These are phyloP conservation scores for Letharia lupina DNA, from an alignment of 495 filamentous ascomycete genomes.

Conservation along the genomic window DNA sequence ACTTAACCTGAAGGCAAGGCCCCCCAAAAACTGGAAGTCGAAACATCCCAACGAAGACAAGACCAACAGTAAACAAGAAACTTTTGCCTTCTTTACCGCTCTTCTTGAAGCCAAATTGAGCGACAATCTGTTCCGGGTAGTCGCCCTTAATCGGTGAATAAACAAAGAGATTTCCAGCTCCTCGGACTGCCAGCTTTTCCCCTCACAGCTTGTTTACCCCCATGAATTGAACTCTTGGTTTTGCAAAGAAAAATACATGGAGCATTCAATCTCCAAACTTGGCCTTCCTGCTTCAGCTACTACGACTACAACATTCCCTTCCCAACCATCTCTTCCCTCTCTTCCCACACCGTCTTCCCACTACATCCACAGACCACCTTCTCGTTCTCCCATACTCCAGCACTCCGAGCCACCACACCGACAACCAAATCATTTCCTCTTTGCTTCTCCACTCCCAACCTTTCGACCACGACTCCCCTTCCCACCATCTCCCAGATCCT, in stretches of 20 bases:
- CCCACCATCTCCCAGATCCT: slow-evolving; percentile 95
- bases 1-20: not conserved
- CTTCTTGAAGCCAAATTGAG: no score
- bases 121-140: no score
- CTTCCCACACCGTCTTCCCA: slow-evolving; percentile 96
- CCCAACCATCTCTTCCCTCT: slow-evolving; percentile 77
- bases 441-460: slow-evolving; percentile 35
- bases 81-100: no score
- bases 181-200: no score
- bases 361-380: slow-evolving; percentile 94
- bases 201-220: no score
- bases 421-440: slow-evolving; percentile 73
- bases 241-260: no score
- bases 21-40: not conserved
- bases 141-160: no score
- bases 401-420: slow-evolving; percentile 87
- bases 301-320: slow-evolving; percentile 66
- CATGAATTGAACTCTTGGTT: no score
- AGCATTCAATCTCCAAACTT: not conserved
- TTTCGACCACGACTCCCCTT: slow-evolving; percentile 74
- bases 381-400: slow-evolving; percentile 96
- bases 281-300: not conserved
- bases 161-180: no score
- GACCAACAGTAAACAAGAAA: no score
- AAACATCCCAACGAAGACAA: no score